These are phyloP conservation scores for Clohesyomyces aquaticus DNA, from an alignment of 495 filamentous ascomycete genomes.

Conservation along the genomic window DNA sequence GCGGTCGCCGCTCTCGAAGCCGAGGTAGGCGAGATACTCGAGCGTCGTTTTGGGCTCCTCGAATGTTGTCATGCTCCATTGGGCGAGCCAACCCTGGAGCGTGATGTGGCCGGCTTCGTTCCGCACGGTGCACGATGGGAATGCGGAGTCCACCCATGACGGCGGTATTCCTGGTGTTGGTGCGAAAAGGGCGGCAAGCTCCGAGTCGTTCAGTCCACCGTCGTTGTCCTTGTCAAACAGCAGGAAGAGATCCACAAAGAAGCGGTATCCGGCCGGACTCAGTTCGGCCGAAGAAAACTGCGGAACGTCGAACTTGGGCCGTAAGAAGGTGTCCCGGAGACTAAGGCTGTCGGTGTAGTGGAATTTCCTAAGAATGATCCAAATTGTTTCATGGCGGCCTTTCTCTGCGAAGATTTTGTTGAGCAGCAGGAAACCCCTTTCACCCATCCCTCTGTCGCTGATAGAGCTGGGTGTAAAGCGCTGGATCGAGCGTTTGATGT, in stretches of 20 bases:
- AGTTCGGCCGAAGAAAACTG: slow-evolving; percentile 89
- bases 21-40: slow-evolving; percentile 92
- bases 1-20: slow-evolving; percentile 69
- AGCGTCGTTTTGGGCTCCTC: slow-evolving; percentile 91
- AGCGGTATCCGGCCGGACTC: slow-evolving; percentile 91
- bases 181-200: slow-evolving; percentile 84
- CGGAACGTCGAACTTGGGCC: slow-evolving; percentile 91
- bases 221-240: slow-evolving; percentile 97
- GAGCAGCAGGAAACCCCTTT: slow-evolving; percentile 79
- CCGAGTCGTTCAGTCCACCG: slow-evolving; percentile 83
- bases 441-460: slow-evolving; percentile 73
- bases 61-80: slow-evolving; percentile 99
- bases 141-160: slow-evolving; percentile 82
- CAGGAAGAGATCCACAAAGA: slow-evolving; percentile 96
- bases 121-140: slow-evolving; percentile 90
- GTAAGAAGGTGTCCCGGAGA: slow-evolving; percentile 86
- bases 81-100: slow-evolving; percentile 94
- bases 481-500: slow-evolving; percentile 83
- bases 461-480: slow-evolving; percentile 67
- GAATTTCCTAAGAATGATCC: slow-evolving; percentile 93
- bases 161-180: slow-evolving; percentile 87
- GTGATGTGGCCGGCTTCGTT: slow-evolving; percentile 96
- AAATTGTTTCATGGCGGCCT: slow-evolving; percentile 96
- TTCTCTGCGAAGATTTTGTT: slow-evolving; percentile 97
- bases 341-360: slow-evolving; percentile 95